Base-by-base conservation (phyloP, 1,284 basidiomycete genomes). In the Bjerkandera adusta region DNA sequence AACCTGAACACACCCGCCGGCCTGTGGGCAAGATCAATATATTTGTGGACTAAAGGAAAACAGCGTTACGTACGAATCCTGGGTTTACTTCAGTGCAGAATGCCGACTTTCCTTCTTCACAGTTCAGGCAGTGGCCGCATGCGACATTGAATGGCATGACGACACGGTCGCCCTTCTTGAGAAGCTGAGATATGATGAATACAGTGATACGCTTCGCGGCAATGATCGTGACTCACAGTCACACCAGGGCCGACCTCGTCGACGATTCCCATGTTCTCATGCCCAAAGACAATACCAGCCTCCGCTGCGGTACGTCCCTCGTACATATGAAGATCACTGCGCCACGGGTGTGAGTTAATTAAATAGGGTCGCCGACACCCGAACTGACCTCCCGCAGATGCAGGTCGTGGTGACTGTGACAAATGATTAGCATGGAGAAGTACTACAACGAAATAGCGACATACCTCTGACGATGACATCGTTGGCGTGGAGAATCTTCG, bases 71-170 rank as follows among this genome's bases (percentile, higher is more conserved):
- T 55, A 77, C 77, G 52, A 77, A 76, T 51, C 75, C 76, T 12
- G 76, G 76, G 50, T 79, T 79, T 11, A 77, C 74, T 43, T 71
- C 57, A 3, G 73, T 77, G 54, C 76, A 79, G 56, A 77, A 79
- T 1, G 73, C 76, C 5, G 75, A 73, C 20, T 45, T 68, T 25
- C 73, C 69, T 56, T 73, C 69, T 47, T 78, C 75, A 54, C 77
- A 79, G 55, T 79, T 79, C 45, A 67, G 52, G 63, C 77, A 79
- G 30, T 74, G 70, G 8, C 77, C 76, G 50, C 76, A 77, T 1
- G 73, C 73, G 15, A 80, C 76, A 45, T 78, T 79, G 65, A 78
- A 78, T 0, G 75, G 76, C 68, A 77, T 75, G 15, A 77, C 75
- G 22, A 76, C 73, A 24, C 75, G 68, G 50, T 77, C 75, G 15